These are phyloP conservation scores for Ophiostoma montium DNA, from an alignment of 2,329 filamentous ascomycete genomes.

Conservation along the genomic window DNA sequence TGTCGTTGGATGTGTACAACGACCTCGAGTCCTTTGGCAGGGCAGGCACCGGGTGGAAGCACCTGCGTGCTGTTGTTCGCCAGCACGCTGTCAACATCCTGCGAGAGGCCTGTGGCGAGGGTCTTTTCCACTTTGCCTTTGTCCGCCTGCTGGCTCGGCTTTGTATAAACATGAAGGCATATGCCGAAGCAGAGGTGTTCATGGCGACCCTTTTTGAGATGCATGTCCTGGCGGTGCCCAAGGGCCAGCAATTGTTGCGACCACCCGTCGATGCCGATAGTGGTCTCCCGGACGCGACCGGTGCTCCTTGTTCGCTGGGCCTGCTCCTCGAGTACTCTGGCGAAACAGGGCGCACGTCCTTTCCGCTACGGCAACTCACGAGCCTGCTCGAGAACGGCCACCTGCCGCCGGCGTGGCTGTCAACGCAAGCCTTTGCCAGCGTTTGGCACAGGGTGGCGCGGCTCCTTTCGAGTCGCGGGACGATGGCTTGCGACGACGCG, in stretches of 20 bases:
- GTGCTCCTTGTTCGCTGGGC: slow-evolving; percentile 15
- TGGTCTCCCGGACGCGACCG: slow-evolving; percentile 16
- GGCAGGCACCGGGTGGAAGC: slow-evolving; percentile 28
- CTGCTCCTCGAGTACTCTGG: slow-evolving; percentile 18
- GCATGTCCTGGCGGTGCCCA: not conserved
- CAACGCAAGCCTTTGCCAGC: slow-evolving; percentile 25
- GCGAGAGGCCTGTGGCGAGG: slow-evolving; percentile 26
- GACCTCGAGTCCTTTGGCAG: slow-evolving; percentile 31
- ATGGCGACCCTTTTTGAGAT: slow-evolving; percentile 20
- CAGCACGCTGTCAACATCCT: slow-evolving; percentile 32
- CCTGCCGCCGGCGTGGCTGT: slow-evolving; percentile 30
- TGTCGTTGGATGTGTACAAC: slow-evolving; percentile 32
- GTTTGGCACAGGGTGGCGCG: slow-evolving; percentile 28
- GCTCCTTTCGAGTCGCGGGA: slow-evolving; percentile 19
- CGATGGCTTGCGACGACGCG: slow-evolving; percentile 18
- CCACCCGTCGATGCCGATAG: slow-evolving; percentile 14
- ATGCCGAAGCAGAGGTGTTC: slow-evolving; percentile 28
- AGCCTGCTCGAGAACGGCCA: slow-evolving; percentile 21
- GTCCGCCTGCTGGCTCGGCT: slow-evolving; percentile 27
- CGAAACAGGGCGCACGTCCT: slow-evolving; percentile 19
- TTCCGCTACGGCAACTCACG: slow-evolving; percentile 25
- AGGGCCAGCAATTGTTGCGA: not conserved
- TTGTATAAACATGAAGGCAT: slow-evolving; percentile 23
- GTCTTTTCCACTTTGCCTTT: slow-evolving; percentile 27
- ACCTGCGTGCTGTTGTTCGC: slow-evolving; percentile 30